Evolutionary conservation across 1,284 basidiomycete species (phyloP).

Genomic region (Moesziomyces globuligerus): DNA sequence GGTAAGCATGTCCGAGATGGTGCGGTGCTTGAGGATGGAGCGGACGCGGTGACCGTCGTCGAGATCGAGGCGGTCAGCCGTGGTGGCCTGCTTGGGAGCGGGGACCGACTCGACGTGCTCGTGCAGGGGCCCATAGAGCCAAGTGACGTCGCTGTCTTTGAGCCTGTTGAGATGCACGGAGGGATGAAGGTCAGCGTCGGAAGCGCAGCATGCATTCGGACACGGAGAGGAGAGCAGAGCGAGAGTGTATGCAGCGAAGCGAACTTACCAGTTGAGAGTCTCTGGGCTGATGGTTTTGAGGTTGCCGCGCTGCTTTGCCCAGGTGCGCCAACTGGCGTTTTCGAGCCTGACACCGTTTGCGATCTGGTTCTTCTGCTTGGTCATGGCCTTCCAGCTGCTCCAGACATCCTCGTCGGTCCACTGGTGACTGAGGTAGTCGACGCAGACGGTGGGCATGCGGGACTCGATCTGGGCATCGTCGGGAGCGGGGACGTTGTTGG

Average conservation of each 20-base stretch:
- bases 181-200: constrained; percentile 2
- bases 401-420: constrained; percentile 99
- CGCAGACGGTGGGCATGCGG: constrained; percentile 72
- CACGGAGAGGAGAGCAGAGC: not conserved
- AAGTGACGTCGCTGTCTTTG: constrained; percentile 98
- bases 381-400: constrained; percentile 98
- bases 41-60: constrained; percentile 71
- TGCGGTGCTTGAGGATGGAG: constrained; percentile 95
- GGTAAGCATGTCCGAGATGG: constrained; percentile 85
- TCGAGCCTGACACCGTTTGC: constrained; percentile 93
- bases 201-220: not conserved
- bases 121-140: constrained; percentile 97
- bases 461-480: constrained; percentile 66
- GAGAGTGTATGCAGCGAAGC: not conserved
- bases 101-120: constrained; percentile 73
- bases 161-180: constrained; percentile 74
- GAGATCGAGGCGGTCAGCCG: constrained; percentile 72
- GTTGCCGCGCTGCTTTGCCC: constrained; percentile 99
- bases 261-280: constrained; percentile 92
- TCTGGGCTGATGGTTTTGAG: constrained; percentile 95
- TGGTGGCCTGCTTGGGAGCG: constrained; percentile 70
- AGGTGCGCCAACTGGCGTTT: constrained; percentile 97
- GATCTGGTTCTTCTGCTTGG: constrained; percentile 97
- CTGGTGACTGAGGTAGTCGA: constrained; percentile 82
- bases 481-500: constrained; percentile 59